Evolutionary conservation across 129 eudicot species (phyloP).

Genomic region (Centrapalus pauciflorus): DNA sequence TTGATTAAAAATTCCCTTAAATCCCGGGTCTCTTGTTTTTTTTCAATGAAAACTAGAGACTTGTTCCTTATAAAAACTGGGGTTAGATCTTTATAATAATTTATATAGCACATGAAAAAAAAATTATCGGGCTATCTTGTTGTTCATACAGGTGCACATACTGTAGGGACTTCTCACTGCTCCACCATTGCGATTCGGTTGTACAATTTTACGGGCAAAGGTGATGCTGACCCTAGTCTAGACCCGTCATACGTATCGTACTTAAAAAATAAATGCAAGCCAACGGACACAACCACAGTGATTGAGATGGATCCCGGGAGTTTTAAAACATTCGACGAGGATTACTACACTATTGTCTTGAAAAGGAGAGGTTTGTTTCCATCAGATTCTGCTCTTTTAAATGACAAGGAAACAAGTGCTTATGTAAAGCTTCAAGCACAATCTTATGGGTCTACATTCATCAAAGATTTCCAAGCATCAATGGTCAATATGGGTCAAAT

Average conservation of each 20-base stretch:
- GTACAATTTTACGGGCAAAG: conserved; percentile 69
- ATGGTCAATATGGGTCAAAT: conserved; percentile 75
- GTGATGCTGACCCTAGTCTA: conserved; percentile 54
- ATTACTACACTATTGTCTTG: conserved; percentile 40
- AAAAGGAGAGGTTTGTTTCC: conserved; percentile 57
- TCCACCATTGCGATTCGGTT: conserved; percentile 35
- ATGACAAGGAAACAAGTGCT: conserved; percentile 32
- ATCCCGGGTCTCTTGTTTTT: too few species aligned
- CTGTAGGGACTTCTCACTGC: conserved; percentile 66
- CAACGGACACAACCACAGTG: conserved; percentile 30
- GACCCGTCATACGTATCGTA: conserved; percentile 40
- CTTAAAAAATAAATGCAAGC: conserved; percentile 38
- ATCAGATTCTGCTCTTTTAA: conserved; percentile 63
- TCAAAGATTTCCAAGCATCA: conserved; percentile 43
- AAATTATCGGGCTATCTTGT: too few species aligned
- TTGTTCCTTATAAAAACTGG: too few species aligned
- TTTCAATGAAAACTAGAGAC: too few species aligned
- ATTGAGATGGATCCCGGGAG: conserved; percentile 71
- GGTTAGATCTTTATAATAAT: too few species aligned
- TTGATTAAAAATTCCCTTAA: too few species aligned
- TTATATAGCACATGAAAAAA: too few species aligned
- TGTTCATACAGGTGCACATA: conserved; percentile 48
- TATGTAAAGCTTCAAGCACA: conserved; percentile 36
- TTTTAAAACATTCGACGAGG: conserved; percentile 30
- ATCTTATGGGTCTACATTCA: conserved; percentile 31